Base-by-base conservation (phyloP, 805 yeast genomes). In the Grigorovia yakushimaensis region DNA sequence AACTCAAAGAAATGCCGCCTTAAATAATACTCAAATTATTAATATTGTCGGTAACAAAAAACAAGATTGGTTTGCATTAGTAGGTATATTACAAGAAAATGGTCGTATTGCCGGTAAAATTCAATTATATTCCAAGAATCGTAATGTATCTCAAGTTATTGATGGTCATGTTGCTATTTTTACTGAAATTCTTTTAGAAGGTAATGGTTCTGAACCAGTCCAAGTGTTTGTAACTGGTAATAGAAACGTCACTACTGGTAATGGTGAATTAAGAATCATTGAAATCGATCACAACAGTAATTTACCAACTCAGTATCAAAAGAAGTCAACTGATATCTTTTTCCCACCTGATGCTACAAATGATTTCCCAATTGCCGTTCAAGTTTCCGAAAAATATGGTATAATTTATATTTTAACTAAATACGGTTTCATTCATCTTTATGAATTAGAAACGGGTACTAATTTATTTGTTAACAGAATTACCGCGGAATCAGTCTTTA, bases 121-220 rank as follows among this genome's bases (percentile, higher is more conserved):
- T 64, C 99, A 93, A 72, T 78, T 93, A 52, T 93, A 73, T 69
- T 84, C 95, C 50, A 84, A 83, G 64, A 79, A 82, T 46, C 82
- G 98, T 70, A 84, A 85, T 62, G 86, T 91, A 38, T 89, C 97
- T 13, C 99, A 93, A 71, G 89, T 95, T 19, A 87, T 93, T 58
- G 98, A 93, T 62, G 98, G 98, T 59, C 98, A 93, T 67, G 98
- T 94, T 47, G 93, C 95, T 50, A 79, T 81, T 39, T 93, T 93
- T 70, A 88, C 96, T 47, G 73, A 75, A 50, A 71, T 93, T 53
- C 75, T 79, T 51, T 73, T 91, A 56, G 84, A 79, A 45, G 88
- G 88, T 47, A 86, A 89, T 38, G 51, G 73, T n/a, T 58, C 79
- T 24, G 42, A 54, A 6, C 86, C 86, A 39, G 85, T 95, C 44